A percentile compares a stretch with the other conserved stretches of the same genome.
Conservation (phyloP, 306 rosid genomes). For the Begonia peltatifolia region DNA sequence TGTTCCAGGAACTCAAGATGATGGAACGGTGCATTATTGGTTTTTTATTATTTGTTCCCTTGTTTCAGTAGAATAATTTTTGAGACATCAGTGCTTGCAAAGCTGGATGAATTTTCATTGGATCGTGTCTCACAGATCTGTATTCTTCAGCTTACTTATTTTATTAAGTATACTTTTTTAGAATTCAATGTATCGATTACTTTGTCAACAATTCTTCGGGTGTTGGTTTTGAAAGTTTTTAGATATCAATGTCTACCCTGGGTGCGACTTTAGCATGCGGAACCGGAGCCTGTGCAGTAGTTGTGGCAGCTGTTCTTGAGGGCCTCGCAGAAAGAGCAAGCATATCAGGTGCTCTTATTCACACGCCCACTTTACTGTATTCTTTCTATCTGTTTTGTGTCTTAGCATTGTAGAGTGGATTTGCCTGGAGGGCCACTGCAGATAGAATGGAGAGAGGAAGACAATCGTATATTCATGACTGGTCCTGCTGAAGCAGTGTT, state of each 20-base stretch:
- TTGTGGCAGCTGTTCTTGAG: constrained; percentile 91
- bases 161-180: not conserved
- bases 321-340: constrained; percentile 71
- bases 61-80: too few relatives aligned
- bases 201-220: not conserved
- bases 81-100: too few relatives aligned
- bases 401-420: constrained; percentile 79
- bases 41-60: too few relatives aligned
- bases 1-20: constrained; percentile 71
- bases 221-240: too few relatives aligned
- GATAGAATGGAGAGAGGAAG: constrained; percentile 81
- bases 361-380: not conserved
- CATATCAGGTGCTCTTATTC: not conserved
- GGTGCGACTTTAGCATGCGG: constrained; percentile 96
- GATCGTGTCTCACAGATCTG: too few relatives aligned
- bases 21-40: constrained; percentile 35
- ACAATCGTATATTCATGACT: constrained; percentile 74
- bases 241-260: constrained; percentile 13
- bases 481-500: constrained; percentile 76
- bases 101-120: too few relatives aligned
- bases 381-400: not conserved
- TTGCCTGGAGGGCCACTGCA: constrained; percentile 93
- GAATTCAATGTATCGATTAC: too few relatives aligned
- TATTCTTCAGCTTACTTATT: constrained; percentile 29
- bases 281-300: constrained; percentile 93